Conservation (phyloP, 2,329 filamentous ascomycete genomes). For the Xylaria sp. region DNA sequence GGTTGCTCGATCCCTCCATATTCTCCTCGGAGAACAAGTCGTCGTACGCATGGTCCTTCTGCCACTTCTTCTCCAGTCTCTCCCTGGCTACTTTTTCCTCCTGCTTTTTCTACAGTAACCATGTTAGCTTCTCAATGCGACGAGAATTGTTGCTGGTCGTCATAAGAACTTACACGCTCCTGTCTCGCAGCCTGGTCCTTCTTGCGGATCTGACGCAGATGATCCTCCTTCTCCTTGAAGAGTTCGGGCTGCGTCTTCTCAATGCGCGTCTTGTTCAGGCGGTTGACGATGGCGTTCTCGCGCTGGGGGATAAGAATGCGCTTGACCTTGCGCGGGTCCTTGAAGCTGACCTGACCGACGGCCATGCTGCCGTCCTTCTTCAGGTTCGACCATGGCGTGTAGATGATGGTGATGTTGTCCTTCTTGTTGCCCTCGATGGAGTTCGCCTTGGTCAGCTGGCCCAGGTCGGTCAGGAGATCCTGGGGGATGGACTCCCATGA, state of each 20-base stretch:
- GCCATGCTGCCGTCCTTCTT: slow-evolving; percentile 96
- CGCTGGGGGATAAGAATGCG: slow-evolving; percentile 72
- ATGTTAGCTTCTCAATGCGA: slow-evolving; percentile 1
- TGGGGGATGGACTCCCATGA: slow-evolving; percentile 77
- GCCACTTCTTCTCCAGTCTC: slow-evolving; percentile 82
- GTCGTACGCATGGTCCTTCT: slow-evolving; percentile 97
- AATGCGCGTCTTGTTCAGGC: slow-evolving; percentile 93
- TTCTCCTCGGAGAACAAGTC: slow-evolving; percentile 82
- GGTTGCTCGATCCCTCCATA: slow-evolving; percentile 73
- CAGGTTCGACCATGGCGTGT: slow-evolving; percentile 95
- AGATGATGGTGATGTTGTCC: slow-evolving; percentile 93
- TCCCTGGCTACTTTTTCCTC: slow-evolving; percentile 70
- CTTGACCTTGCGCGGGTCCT: slow-evolving; percentile 80
- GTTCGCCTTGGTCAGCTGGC: slow-evolving; percentile 97
- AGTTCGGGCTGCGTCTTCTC: slow-evolving; percentile 89
- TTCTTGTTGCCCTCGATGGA: slow-evolving; percentile 99
- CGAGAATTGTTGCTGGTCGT: not conserved
- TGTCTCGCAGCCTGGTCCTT: slow-evolving; percentile 60
- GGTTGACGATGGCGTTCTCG: slow-evolving; percentile 88
- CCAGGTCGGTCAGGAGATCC: slow-evolving; percentile 75
- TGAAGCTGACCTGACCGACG: slow-evolving; percentile 89
- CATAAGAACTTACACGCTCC: slow-evolving; percentile 48
- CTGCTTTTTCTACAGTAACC: slow-evolving; percentile 60
- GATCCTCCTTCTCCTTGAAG: slow-evolving; percentile 72
- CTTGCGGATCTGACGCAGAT: slow-evolving; percentile 64